Evolutionary conservation across 1,284 basidiomycete species (phyloP), one percentile per base, ranked within the genome.

Genomic region (Cutaneotrichosporon dermatis): DNA sequence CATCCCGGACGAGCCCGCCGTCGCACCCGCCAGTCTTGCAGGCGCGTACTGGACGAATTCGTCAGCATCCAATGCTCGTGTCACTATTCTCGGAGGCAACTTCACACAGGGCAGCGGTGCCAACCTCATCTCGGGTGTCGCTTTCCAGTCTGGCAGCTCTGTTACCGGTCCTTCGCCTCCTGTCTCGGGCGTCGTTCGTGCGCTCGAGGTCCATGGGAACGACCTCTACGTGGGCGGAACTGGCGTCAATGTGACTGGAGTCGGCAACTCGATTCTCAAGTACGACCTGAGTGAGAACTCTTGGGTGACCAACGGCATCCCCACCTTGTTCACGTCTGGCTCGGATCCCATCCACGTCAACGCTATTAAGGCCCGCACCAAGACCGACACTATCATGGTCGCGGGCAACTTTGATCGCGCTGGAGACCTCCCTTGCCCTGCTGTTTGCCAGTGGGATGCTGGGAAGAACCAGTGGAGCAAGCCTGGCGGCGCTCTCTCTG

Each of bases 21-120:
- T 83, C 0, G 86, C 89, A 1, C 90, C 92, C 1, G 86, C 92
- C 37, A 85, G 97, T 58, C 82, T 96, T 45, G 83, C 90, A 0
- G 94, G 91, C 40, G 84, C 85, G 2, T 98, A 94, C 80, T 98
- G 90, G 90, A 88, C 85, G 13, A 96, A 96, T 70, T 82, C 81
- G 43, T 85, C 86, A 1, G 84, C 85, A 5, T 82, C 82, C 4
- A 79, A 81, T 46, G 64, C 71, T 0, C 60, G 61, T 2, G 78
- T 91, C 49, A 86, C 85, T 42, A 85, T 97, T 64, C 80, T 98
- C 53, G 94, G 92, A 42, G 94, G 94, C 51, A 93, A 95, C 77
- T 97, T 96, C 73, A 85, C 87, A 4, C 78, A 82, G 1, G 69
- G 77, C 8, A 16, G 43, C 7, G 54, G 44, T 10, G 15, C 11